Base-by-base conservation (phyloP, 305 asterid genomes). In the Caryopteris hybrid region DNA sequence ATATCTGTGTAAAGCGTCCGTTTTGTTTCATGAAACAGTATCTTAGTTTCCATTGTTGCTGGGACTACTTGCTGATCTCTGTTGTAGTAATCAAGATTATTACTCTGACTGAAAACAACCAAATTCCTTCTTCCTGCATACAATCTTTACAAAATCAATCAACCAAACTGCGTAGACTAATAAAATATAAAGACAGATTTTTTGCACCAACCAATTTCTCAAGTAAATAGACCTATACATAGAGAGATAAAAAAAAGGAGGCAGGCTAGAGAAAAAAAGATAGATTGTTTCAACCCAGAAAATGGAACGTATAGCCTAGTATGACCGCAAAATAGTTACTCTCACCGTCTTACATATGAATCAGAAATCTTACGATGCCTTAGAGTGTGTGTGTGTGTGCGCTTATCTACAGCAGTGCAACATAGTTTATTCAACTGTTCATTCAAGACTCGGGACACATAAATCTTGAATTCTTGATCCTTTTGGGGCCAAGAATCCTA, bases 1-100 rank as follows among this genome's bases (percentile, higher is more conserved):
- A 91, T 84, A 47, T 88, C 92, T 16, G 89, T 73, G 71, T 87
- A 84, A 71, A 91, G 79, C 61, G 68, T 86, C 80, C 82, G 79
- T 21, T 64, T 82, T 4, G 83, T 50, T 61, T 74, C 85, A 3
- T 76, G 48, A 70, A 41, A 21, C 41, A 57, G 81, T 16, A 22
- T 74, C 69, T 67, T 78, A 74, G 78, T 61, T 62, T 81, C 92
- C 97, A 86, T 88, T 36, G 78, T 52, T 61, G 55, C 73, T 22
- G 34, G 63, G 64, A 46, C 72, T 43, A 57, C 60, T 57, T 56
- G 76, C 58, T 47, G 81, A 63, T 73, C 81, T 56, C 84, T 74
- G 64, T 53, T 70, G 63, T 48, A 57, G 70, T 51, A 65, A 51
- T 69, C 72, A 29, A 79, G 76, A 60, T 61, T 74, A 39, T 60